Base-by-base conservation (phyloP, 1,139 yeast genomes). In the Geotrichum phurueaensis region DNA sequence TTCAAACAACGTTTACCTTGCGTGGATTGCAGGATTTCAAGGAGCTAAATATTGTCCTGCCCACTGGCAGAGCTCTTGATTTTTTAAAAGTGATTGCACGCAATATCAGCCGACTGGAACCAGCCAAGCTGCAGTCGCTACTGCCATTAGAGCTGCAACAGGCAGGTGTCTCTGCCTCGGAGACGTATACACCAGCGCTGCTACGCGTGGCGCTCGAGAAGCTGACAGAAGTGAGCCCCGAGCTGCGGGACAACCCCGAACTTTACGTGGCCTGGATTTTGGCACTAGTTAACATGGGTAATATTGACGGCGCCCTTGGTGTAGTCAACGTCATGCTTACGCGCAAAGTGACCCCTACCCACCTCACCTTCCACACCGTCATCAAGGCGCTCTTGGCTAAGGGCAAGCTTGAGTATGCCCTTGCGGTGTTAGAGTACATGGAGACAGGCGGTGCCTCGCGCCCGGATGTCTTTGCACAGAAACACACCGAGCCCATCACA, bases 181-280 rank as follows among this genome's bases (percentile, higher is more conserved):
- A n/a, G n/a, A n/a, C 20, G 22, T 39, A 39, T 15, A 39, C 47
- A 9, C 47, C 47, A 39, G 47, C n/a, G 7, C 22, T 39, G 20
- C 22, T 39, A 3, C 47, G 22, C 22, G 47, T 39, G 25, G 53
- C 57, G 7, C 39, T 59, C 9, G 54, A 61, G 15, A 39, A 45
- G 18, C 51, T 57, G 23, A 51, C 60, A 15, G 36, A 59, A 6
- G 60, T 54, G 7, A 60, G 69, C 50, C 72, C 73, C 2, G 65
- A 66, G 27, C 64, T 70, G 29, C 63, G 67, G 2, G 64, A 67
- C 27, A 59, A 63, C 48, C 59, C 64, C 10, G 59, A 65, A 48
- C 66, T 71, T 49, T 71, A 71, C 55, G 65, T 63, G 43, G 60
- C 68, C 10, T 70, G 73, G 73, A 63, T 70, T 18, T 60, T 69